Evolutionary conservation across 257 asterid species (phyloP), one percentile per base, ranked within the genome.

Genomic region (Solanum chiquidenum): DNA sequence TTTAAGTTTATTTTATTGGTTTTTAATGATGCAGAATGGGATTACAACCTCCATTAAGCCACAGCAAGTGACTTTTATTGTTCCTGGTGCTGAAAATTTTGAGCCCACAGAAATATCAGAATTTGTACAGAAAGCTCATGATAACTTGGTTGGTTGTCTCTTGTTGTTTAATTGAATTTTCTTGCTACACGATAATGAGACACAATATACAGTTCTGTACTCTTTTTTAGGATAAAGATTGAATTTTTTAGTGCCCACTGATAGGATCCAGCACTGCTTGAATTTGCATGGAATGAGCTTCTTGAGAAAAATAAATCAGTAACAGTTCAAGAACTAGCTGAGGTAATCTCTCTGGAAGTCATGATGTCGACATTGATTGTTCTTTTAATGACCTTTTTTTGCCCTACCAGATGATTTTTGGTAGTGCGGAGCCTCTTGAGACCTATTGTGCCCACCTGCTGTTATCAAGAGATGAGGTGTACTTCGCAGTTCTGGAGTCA

Each of bases 231-330:
- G 33, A 88, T 40, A 76, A 86, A 44, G 73, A 83, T 69, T 85
- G 86, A 72, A 42, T 83, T 88, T 85, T 84, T 58, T 40, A 18
- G 86, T 80, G 69, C 69, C 58, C 42, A 49, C 29, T 82, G 69
- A 52, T 93, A 97, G 99, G 99, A 97, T 88, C 95, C 96, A 76
- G 83, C 98, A 29, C 91, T 97, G 90, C 96, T 97, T 16, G 99
- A 97, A 92, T 96, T 93, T 71, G 99, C 99, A 13, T 97, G 99
- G 99, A 90, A 93, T 86, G 99, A 97, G 93, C 99, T 97, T 91
- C 93, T 95, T 10, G 99, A 96, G 89, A 95, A 93, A 91, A 94
- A 92, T 38, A 91, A 94, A 88, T 88, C 98, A 66, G 92, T 90
- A 38, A 97, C 97, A 75, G 95, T 94, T 91, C 94, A 92, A 87